Base-by-base conservation (phyloP, 148 eudicot genomes). In the Oxyria digyna region DNA sequence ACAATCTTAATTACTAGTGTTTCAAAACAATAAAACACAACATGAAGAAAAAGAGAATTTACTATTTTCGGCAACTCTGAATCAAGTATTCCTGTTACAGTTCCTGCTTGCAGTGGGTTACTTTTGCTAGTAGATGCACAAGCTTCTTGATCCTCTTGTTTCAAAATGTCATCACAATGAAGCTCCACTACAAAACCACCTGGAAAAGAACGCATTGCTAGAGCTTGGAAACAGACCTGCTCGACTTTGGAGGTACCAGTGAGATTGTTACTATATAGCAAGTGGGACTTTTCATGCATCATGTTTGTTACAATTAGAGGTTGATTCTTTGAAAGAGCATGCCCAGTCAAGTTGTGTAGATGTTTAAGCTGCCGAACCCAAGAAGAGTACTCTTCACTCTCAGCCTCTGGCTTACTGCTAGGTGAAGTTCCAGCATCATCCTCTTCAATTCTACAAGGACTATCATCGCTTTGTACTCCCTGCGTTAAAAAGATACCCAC, bases 321-420 rank as follows among this genome's bases (percentile, higher is more conserved):
- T 78, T 83, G 84, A 72, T 89, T 89, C 74, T 87, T 93, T 29
- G 74, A 77, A 77, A 93, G 88, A 62, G 96, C 89, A 54, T 79
- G 94, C 37, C 87, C 91, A 26, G 96, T 93, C 75, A 86, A 76
- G 67, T 72, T 86, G 70, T 78, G 75, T 45, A 93, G 79, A 75
- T 81, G 78, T 69, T 85, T 89, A 69, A 76, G 85, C 66, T 84
- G 89, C 35, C 81, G 76, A 40, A 85, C 73, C 80, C 90, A 75
- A 55, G 75, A 29, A 74, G 77, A 63, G 59, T 76, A 72, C 63
- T 87, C 96, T 68, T 83, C 91, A 79, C 70, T 76, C 59, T 72
- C 79, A 57, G 62, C 74, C 71, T 81, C 85, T 20, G 74, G 71
- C 73, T 81, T 79, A 64, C 68, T 62, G 69, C 64, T 67, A 52